These are phyloP conservation scores for Hypoxylon sp. DNA, from an alignment of 2,329 filamentous ascomycete species.

Conservation along the genomic window DNA sequence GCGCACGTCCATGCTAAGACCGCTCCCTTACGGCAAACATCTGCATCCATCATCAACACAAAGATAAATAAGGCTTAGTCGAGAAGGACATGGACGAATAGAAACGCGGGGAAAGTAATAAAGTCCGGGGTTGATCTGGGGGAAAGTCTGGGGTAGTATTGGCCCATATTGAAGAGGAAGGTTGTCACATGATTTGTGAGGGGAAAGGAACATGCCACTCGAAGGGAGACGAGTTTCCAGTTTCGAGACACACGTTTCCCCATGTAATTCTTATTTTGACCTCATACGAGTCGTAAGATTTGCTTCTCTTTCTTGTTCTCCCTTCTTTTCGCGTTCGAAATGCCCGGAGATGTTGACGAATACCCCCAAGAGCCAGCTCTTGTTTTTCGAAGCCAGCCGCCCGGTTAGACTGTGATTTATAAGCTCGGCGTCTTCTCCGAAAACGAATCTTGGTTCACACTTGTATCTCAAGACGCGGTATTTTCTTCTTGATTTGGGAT, in stretches of 20 bases:
- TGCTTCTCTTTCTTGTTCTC: constrained; percentile 11
- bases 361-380: not conserved
- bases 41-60: constrained; percentile 2
- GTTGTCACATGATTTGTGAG: constrained; percentile 47
- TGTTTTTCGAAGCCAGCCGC: not conserved
- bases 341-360: constrained; percentile 12
- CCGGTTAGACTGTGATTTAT: constrained; percentile 12
- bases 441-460: not conserved
- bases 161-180: constrained; percentile 40
- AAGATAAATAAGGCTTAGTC: constrained; percentile 23
- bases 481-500: constrained; percentile 23
- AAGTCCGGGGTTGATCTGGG: constrained; percentile 38
- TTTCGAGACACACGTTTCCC: constrained; percentile 23
- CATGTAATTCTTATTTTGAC: constrained; percentile 43
- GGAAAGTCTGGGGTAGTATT: constrained; percentile 43
- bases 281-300: constrained; percentile 19
- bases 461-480: constrained; percentile 25
- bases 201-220: constrained; percentile 40
- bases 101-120: constrained; percentile 40
- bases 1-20: constrained; percentile 26
- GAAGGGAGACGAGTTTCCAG: constrained; percentile 22
- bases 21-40: constrained; percentile 24
- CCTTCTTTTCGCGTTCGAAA: constrained; percentile 4
- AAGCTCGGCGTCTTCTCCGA: constrained; percentile 12
- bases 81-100: constrained; percentile 27